Conservation (phyloP, 345 rosid genomes). For the Camelina laxa region DNA sequence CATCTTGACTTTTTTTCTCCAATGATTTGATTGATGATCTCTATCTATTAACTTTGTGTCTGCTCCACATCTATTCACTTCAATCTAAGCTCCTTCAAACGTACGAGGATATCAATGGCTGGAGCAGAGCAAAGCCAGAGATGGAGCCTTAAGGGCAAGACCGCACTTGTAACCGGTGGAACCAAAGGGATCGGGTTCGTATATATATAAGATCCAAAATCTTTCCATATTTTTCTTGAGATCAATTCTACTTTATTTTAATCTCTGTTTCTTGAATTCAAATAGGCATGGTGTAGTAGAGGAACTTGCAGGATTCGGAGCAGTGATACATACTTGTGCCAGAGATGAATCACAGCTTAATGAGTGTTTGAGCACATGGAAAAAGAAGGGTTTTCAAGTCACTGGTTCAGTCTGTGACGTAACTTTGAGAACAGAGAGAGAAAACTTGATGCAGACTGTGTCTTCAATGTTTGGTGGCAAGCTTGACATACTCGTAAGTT, state of each 20-base stretch:
- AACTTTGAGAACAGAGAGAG: conserved; percentile 43
- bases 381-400: conserved; percentile 51
- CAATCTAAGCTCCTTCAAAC: background rate
- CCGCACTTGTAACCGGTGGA: conserved; percentile 74
- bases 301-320: conserved; percentile 71
- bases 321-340: conserved; percentile 73
- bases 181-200: conserved; percentile 67
- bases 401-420: conserved; percentile 58
- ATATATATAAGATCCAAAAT: background rate
- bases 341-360: conserved; percentile 58
- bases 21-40: conserved; percentile 5
- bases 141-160: conserved; percentile 73
- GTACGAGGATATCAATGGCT: conserved; percentile 26
- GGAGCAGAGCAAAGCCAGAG: conserved; percentile 45
- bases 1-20: background rate
- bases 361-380: conserved; percentile 56
- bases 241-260: background rate
- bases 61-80: conserved; percentile 11
- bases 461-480: conserved; percentile 53
- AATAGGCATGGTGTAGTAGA: conserved; percentile 67
- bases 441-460: conserved; percentile 51
- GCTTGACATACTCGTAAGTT: conserved; percentile 61
- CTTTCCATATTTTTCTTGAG: background rate
- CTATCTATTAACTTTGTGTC: background rate
- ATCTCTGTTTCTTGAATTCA: background rate